Base-by-base conservation (phyloP, 148 eudicot genomes). In the Gaultheria prostrata region DNA sequence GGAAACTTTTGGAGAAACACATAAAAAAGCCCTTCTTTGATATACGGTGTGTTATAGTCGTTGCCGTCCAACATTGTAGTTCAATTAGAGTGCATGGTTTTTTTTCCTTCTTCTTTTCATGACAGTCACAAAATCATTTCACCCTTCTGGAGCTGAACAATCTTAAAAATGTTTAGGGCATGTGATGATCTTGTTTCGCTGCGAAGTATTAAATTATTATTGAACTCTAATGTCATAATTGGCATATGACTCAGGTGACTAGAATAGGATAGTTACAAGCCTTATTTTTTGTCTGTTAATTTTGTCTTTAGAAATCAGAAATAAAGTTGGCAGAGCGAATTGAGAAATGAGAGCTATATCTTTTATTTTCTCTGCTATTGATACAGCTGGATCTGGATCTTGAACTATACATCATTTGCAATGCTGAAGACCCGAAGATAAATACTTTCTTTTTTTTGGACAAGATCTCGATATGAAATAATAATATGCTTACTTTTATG, bases 1-100 rank as follows among this genome's bases (percentile, higher is more conserved):
- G 98, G 75, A 97, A 94, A 86, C 94, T 97, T 86, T 74, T 97
- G 87, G 99, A 97, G 91, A 97, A 97, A 87, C 96, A 87, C 82
- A 53, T 95, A 43, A 89, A 88, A 89, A 97, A 93, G 85, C 99
- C 99, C 39, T 97, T 97, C 86, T 97, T 97, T 87, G 90, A 86
- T 90, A 90, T 87, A 80, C 91, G 99, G 99, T 93, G 28, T n/a
- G 15, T 48, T 13, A n/a, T 15, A 10, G 3, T 79, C 4, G 32
- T 57, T 32, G 50, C 14, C 28, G 11, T 77, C 6, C 13, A 15
- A 32, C 63, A 54, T 82, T 72, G 46, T 70, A 21, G 21, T 59
- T 61, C 24, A 35, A n/a, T 80, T 39, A 67, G 39, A 46, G 21
- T 28, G 2, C 32, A 28, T 6, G n/a, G 28, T 80, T 35, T 26